phyloP scores from a whole-genome alignment of 2,329 filamentous ascomycete species.

The Tetracladium maxilliforme region DNA sequence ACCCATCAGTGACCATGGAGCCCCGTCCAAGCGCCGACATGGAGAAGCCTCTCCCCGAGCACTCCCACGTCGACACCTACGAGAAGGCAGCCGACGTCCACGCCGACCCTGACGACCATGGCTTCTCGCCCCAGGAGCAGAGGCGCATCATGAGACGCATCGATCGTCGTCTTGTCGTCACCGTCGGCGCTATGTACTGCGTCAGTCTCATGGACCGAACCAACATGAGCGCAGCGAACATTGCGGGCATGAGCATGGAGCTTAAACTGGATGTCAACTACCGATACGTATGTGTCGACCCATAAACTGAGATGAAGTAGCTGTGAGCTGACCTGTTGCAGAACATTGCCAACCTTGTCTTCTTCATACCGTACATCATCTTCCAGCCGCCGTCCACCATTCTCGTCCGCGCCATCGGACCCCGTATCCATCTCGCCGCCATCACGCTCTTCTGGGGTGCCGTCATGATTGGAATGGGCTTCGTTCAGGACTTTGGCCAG shows the following conservation, averaged over 20 bases:
- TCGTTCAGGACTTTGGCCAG: constrained; percentile 23
- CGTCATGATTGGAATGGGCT: constrained; percentile 43
- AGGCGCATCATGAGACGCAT: constrained; percentile 53
- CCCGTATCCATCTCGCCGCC: constrained; percentile 35
- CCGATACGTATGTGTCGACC: not conserved
- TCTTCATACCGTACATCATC: constrained; percentile 59
- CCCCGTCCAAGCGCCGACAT: too few species aligned
- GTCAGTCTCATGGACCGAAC: constrained; percentile 67
- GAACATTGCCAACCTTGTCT: constrained; percentile 55
- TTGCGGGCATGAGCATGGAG: constrained; percentile 38
- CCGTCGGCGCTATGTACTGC: constrained; percentile 55
- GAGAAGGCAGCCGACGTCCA: too few species aligned
- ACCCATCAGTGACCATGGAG: too few species aligned
- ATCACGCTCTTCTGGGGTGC: constrained; percentile 30
- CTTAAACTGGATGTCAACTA: constrained; percentile 5
- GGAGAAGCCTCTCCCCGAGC: too few species aligned
- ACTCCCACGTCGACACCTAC: too few species aligned
- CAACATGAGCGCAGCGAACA: constrained; percentile 57
- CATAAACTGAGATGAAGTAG: constrained; percentile 1
- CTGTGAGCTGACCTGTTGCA: constrained; percentile 6
- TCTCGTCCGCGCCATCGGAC: constrained; percentile 50
- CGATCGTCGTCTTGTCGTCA: constrained; percentile 49
- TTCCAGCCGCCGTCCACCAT: constrained; percentile 61
- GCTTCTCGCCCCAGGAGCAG: constrained; percentile 47
- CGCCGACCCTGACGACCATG: too few species aligned